phyloP scores from a whole-genome alignment of 306 rosid species.

The Glycine soja region DNA sequence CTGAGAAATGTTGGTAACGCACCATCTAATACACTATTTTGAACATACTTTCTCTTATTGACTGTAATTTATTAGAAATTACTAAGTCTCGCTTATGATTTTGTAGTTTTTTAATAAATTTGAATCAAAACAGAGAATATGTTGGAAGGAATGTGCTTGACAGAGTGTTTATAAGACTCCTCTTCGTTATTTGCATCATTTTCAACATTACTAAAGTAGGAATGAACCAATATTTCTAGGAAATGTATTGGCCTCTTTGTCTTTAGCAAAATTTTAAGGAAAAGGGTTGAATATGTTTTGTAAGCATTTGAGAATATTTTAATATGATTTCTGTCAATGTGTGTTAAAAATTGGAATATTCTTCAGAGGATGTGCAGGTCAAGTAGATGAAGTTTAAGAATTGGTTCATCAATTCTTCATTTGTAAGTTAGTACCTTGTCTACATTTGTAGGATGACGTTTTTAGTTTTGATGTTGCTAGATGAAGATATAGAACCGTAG shows the following conservation, averaged over 20 bases:
- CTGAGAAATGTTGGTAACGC: no score
- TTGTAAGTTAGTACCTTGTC: not conserved
- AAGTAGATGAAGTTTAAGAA: slow-evolving; percentile 7
- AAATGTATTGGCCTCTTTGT: not conserved
- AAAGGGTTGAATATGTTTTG: not conserved
- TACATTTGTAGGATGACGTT: not conserved
- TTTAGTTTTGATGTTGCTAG: not conserved
- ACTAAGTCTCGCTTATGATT: no score
- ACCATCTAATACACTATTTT: no score
- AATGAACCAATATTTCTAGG: not conserved
- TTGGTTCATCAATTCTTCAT: slow-evolving; percentile 4
- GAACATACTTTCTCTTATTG: no score
- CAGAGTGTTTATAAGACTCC: no score
- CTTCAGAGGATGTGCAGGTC: slow-evolving; percentile 40
- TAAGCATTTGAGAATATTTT: not conserved
- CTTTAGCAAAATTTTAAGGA: not conserved
- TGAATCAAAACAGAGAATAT: no score
- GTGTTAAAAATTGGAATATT: slow-evolving; percentile 37
- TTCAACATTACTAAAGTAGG: not conserved
- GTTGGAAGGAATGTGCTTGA: no score
- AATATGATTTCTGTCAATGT: not conserved
- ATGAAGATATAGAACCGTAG: not conserved
- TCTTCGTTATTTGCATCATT: not conserved
- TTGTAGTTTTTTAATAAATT: no score
- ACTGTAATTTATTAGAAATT: no score